phyloP scores from a whole-genome alignment of 371 early-diverging fungal genomes.

The Funneliformis caledonium region DNA sequence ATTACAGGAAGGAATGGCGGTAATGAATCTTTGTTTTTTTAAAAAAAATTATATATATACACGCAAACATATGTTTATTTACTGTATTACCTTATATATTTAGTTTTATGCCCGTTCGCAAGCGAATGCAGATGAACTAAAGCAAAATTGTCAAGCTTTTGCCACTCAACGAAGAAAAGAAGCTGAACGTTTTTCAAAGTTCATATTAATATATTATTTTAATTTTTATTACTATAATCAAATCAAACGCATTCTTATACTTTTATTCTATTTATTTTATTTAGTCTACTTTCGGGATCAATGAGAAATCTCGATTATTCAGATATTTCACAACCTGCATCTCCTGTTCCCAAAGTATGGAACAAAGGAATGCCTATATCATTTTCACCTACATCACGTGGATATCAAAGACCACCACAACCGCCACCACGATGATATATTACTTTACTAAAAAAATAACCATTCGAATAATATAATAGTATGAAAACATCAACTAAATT shows the following conservation, averaged over 20 bases:
- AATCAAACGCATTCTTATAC: background rate
- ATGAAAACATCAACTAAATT: too few species aligned
- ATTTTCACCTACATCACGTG: background rate
- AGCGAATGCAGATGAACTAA: background rate
- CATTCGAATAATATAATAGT: too few species aligned
- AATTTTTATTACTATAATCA: background rate
- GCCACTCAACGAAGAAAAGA: background rate
- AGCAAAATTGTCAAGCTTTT: conserved; percentile 28
- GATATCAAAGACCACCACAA: background rate
- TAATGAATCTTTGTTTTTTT: background rate
- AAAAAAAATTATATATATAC: background rate
- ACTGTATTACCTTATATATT: background rate
- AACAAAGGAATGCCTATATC: conserved; percentile 1
- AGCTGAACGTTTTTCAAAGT: background rate
- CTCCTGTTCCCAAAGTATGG: conserved; percentile 5
- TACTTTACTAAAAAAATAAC: too few species aligned
- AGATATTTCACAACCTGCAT: background rate
- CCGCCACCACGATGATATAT: background rate
- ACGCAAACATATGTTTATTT: background rate
- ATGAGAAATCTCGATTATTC: background rate
- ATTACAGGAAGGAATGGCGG: conserved; percentile 63
- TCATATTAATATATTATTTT: background rate
- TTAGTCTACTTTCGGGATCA: background rate
- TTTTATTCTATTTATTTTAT: background rate
- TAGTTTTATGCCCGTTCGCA: conserved; percentile 28